Evolutionary conservation across 2,329 filamentous ascomycete species (phyloP).

Genomic region (Furcasterigmium furcatum): DNA sequence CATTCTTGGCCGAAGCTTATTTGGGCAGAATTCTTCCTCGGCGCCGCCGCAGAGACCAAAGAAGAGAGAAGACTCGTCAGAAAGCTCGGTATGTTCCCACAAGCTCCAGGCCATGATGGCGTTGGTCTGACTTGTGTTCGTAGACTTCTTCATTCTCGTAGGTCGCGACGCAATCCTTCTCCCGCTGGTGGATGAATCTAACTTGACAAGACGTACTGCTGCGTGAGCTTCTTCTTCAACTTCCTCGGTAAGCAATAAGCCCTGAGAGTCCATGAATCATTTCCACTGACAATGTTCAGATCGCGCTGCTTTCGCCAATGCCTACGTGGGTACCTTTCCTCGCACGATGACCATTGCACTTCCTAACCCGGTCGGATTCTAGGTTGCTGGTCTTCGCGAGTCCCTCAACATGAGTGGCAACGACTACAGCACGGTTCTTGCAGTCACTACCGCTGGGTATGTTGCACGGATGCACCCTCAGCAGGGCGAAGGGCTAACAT

Average conservation of each 20-base stretch:
- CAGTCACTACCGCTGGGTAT: constrained; percentile 26
- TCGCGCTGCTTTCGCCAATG: constrained; percentile 12
- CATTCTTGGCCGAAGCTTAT: too few species aligned
- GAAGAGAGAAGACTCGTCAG: constrained; percentile 23
- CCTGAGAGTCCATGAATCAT: background rate
- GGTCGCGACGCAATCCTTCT: background rate
- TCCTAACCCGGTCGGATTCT: too few species aligned
- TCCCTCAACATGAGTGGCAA: constrained; percentile 52
- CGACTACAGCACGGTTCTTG: constrained; percentile 61
- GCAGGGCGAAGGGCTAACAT: background rate
- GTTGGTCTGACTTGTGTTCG: too few species aligned
- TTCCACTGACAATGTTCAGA: constrained; percentile 2
- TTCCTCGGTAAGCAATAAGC: constrained; percentile 25
- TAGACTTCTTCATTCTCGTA: constrained; percentile 29
- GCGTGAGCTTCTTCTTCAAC: constrained; percentile 30
- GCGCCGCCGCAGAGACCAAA: constrained; percentile 8
- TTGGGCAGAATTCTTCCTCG: constrained; percentile 11
- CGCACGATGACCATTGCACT: background rate
- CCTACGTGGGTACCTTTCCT: constrained; percentile 5
- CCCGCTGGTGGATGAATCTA: background rate
- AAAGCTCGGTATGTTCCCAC: constrained; percentile 18
- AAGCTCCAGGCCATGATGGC: too few species aligned
- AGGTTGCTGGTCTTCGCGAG: constrained; percentile 51
- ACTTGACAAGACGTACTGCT: constrained; percentile 25
- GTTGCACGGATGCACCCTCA: too few species aligned